These are phyloP conservation scores for Plantago rigida DNA, from an alignment of 305 asterid genomes.

Conservation along the genomic window DNA sequence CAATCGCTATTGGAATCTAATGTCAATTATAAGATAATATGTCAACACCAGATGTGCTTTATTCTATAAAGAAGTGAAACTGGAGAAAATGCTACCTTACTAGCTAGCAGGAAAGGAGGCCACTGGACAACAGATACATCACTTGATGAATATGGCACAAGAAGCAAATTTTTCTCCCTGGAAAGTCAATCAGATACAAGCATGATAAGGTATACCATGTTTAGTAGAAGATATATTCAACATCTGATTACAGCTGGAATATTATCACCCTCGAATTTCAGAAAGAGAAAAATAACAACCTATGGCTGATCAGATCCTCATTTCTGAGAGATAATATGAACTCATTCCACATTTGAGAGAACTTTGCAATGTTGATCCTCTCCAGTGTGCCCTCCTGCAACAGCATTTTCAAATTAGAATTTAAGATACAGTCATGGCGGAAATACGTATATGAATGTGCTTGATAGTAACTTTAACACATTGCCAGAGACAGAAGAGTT, in stretches of 20 bases:
- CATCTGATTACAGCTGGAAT: not conserved
- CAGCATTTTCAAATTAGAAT: slow-evolving; percentile 14
- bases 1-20: slow-evolving; percentile 96
- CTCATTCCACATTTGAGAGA: slow-evolving; percentile 99
- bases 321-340: slow-evolving; percentile 81
- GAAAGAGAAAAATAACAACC: slow-evolving; percentile 30
- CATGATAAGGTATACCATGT: slow-evolving; percentile 21
- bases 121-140: slow-evolving; percentile 89
- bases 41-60: slow-evolving; percentile 26
- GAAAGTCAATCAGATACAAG: slow-evolving; percentile 25
- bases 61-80: slow-evolving; percentile 16
- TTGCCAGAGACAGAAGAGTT: slow-evolving; percentile 6
- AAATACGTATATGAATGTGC: slow-evolving; percentile 5
- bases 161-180: slow-evolving; percentile 92
- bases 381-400: slow-evolving; percentile 62
- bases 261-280: not conserved
- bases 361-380: slow-evolving; percentile 74
- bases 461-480: not conserved
- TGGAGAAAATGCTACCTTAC: slow-evolving; percentile 55
- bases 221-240: not conserved
- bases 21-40: slow-evolving; percentile 27
- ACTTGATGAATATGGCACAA: slow-evolving; percentile 83
- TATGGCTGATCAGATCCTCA: slow-evolving; percentile 83
- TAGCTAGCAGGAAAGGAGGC: slow-evolving; percentile 99
- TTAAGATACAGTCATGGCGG: slow-evolving; percentile 17